Evolutionary conservation across 1,284 basidiomycete species (phyloP).

Genomic region (Cutaneotrichosporon curvatum): DNA sequence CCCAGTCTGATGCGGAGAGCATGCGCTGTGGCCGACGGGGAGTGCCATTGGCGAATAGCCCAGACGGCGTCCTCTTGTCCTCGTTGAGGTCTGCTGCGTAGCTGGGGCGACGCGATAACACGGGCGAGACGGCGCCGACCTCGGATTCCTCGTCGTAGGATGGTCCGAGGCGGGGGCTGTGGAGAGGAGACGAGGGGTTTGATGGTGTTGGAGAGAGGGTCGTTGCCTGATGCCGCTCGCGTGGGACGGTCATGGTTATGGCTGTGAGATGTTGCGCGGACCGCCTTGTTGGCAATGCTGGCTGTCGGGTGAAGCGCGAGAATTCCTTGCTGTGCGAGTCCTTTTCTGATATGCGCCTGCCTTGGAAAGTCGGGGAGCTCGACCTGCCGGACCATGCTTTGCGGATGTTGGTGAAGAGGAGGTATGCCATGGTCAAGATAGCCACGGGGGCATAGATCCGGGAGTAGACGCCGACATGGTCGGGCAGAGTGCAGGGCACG

Average conservation of each 20-base stretch:
- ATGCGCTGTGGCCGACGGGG: slow-evolving; percentile 25
- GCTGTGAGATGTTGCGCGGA: slow-evolving; percentile 29
- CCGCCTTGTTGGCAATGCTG: slow-evolving; percentile 34
- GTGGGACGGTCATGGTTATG: slow-evolving; percentile 4
- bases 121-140: slow-evolving; percentile 16
- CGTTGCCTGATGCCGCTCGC: slow-evolving; percentile 7
- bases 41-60: not conserved
- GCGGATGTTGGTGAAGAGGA: slow-evolving; percentile 42
- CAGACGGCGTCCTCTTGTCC: slow-evolving; percentile 1
- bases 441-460: slow-evolving; percentile 55
- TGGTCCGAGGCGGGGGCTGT: not conserved
- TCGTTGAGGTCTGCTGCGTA: slow-evolving; percentile 17
- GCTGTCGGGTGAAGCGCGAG: slow-evolving; percentile 4
- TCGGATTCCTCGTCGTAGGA: slow-evolving; percentile 5
- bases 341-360: not conserved
- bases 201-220: slow-evolving; percentile 14
- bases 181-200: too few species aligned
- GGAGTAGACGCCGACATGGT: slow-evolving; percentile 59
- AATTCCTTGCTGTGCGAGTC: slow-evolving; percentile 11
- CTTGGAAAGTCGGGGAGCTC: not conserved
- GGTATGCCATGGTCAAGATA: slow-evolving; percentile 46
- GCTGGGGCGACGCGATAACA: slow-evolving; percentile 30
- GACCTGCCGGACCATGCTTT: slow-evolving; percentile 22
- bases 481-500: slow-evolving; percentile 60
- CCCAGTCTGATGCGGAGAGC: slow-evolving; percentile 34